Conservation (phyloP, 2,329 filamentous ascomycete species). For the Phyllosticta paracitricarpa region DNA sequence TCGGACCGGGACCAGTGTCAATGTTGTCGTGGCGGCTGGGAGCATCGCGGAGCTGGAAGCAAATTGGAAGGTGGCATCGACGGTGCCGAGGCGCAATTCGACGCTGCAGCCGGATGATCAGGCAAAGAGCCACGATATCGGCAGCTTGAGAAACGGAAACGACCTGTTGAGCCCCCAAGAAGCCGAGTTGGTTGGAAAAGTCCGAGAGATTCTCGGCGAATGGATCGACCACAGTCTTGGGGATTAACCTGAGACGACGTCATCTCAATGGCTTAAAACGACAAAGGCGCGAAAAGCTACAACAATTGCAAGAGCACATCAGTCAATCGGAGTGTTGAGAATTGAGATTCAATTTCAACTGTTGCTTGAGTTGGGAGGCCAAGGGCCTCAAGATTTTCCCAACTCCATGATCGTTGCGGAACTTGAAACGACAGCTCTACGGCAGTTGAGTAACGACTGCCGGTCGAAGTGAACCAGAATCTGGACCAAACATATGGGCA, state of each 20-base stretch:
- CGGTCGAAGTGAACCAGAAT: not conserved
- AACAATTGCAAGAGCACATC: too few relatives aligned
- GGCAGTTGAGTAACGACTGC: not conserved
- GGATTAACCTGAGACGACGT: not conserved
- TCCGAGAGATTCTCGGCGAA: constrained; percentile 1
- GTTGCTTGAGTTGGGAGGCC: too few relatives aligned
- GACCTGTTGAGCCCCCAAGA: not conserved
- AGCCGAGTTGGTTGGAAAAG: not conserved
- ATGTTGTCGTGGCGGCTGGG: constrained; percentile 1
- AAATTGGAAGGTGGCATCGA: constrained; percentile 1
- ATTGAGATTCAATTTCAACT: too few relatives aligned
- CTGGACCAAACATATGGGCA: not conserved
- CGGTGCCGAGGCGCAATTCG: not conserved
- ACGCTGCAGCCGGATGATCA: not conserved
- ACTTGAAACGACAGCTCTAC: too few relatives aligned
- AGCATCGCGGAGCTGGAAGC: not conserved
- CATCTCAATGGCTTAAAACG: too few relatives aligned
- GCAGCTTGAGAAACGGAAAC: not conserved
- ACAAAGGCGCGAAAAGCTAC: too few relatives aligned
- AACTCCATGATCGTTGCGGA: too few relatives aligned
- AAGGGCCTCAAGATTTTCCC: too few relatives aligned
- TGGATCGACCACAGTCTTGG: constrained; percentile 7
- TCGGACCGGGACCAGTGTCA: not conserved
- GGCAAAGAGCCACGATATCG: not conserved
- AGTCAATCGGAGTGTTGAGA: too few relatives aligned